phyloP scores from a whole-genome alignment of 2,329 filamentous ascomycete species.

The Penicillium palitans region DNA sequence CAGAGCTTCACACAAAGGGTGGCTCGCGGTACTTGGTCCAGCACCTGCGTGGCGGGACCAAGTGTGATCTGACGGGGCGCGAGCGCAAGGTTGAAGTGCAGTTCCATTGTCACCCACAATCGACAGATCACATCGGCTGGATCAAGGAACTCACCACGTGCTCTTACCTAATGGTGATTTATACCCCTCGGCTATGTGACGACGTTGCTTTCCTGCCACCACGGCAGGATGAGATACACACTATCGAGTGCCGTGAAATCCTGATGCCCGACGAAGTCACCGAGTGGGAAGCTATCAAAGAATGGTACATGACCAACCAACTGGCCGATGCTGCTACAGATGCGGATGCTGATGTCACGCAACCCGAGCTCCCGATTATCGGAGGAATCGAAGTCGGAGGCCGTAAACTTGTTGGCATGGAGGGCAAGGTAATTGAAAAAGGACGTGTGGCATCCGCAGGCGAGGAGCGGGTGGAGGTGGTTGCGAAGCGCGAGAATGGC shows the following conservation, averaged over 20 bases:
- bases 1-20: conserved; percentile 75
- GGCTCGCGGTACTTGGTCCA: conserved; percentile 86
- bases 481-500: conserved; percentile 61
- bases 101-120: conserved; percentile 75
- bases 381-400: conserved; percentile 62
- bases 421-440: conserved; percentile 59
- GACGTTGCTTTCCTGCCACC: conserved; percentile 85
- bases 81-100: conserved; percentile 79
- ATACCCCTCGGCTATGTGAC: conserved; percentile 83
- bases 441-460: conserved; percentile 56
- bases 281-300: conserved; percentile 48
- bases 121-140: conserved; percentile 76
- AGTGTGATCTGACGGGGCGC: conserved; percentile 81
- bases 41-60: conserved; percentile 73
- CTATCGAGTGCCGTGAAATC: conserved; percentile 74
- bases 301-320: conserved; percentile 34
- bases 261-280: conserved; percentile 57
- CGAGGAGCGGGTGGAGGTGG: conserved; percentile 49
- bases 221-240: conserved; percentile 71
- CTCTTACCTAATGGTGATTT: conserved; percentile 88
- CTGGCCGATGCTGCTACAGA: conserved; percentile 33
- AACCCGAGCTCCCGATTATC: conserved; percentile 46
- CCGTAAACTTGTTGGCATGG: conserved; percentile 55
- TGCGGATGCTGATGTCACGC: conserved; percentile 4
- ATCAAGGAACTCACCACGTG: conserved; percentile 93